Evolutionary conservation across 2,329 filamentous ascomycete genomes (phyloP).

Genomic region (Stemphylium vesicarium): DNA sequence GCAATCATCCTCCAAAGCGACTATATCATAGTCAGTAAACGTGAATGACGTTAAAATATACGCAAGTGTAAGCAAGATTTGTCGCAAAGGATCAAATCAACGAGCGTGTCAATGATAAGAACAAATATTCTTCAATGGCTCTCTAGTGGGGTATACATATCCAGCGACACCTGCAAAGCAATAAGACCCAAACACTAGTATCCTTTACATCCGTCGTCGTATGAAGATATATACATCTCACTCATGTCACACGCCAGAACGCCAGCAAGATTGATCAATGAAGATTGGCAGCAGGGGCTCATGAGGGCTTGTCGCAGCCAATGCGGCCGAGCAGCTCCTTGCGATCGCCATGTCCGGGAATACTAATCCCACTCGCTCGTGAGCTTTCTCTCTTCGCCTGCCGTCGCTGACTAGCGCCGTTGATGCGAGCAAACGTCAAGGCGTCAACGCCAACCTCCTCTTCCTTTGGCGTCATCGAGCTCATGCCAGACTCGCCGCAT

Average conservation of each 20-base stretch:
- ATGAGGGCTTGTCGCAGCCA: conserved; percentile 74
- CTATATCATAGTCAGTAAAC: background rate
- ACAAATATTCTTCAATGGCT: background rate
- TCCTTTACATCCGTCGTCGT: background rate
- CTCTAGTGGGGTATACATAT: conserved; percentile 14
- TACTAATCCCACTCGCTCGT: conserved; percentile 60
- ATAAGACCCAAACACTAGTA: background rate
- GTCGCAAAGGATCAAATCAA: background rate
- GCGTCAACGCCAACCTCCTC: conserved; percentile 78
- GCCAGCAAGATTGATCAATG: conserved; percentile 15
- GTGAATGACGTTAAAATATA: background rate
- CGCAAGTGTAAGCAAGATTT: background rate
- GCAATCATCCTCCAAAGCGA: background rate
- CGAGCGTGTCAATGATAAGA: background rate
- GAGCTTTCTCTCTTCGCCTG: conserved; percentile 60
- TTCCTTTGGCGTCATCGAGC: conserved; percentile 60
- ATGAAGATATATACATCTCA: background rate
- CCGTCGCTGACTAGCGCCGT: conserved; percentile 54
- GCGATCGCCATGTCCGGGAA: conserved; percentile 74
- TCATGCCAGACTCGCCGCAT: conserved; percentile 39
- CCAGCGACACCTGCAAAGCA: conserved; percentile 1
- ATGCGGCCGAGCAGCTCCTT: conserved; percentile 84
- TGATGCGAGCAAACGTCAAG: conserved; percentile 65
- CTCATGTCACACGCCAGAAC: conserved; percentile 1
- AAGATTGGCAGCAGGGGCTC: background rate